A percentile compares a stretch with the other conserved stretches of the same genome.
Conservation (phyloP, 257 asterid genomes). For the Solanum sejunctum region DNA sequence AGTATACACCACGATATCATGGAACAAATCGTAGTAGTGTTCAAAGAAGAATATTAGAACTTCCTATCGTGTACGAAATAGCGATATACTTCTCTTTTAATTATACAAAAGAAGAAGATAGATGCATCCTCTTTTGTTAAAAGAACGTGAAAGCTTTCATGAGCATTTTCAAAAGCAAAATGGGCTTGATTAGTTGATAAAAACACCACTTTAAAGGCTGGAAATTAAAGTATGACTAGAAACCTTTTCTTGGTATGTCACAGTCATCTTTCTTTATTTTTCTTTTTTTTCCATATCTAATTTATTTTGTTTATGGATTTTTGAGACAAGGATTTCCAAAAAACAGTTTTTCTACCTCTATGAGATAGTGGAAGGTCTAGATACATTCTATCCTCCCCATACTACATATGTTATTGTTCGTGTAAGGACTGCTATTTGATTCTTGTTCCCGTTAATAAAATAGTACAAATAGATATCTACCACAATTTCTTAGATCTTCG, state of each 20-base stretch:
- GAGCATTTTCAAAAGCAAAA: neutral
- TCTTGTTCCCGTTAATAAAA: no score
- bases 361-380: no score
- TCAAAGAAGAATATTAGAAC: neutral
- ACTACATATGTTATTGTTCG: no score
- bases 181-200: neutral
- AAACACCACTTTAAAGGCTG: neutral
- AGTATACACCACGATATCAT: neutral
- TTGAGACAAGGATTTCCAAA: no score
- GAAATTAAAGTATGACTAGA: neutral
- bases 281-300: no score
- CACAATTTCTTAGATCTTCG: no score
- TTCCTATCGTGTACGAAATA: neutral
- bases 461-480: no score
- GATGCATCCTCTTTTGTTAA: neutral
- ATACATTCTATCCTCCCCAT: no score
- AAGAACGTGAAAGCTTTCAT: neutral
- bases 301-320: no score
- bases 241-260: neutral
- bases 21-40: neutral
- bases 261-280: neutral
- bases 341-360: no score
- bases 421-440: no score
- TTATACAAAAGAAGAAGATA: neutral
- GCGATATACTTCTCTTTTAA: neutral